Evolutionary conservation across 805 yeast genomes (phyloP).

Genomic region (Hanseniaspora meyeri): DNA sequence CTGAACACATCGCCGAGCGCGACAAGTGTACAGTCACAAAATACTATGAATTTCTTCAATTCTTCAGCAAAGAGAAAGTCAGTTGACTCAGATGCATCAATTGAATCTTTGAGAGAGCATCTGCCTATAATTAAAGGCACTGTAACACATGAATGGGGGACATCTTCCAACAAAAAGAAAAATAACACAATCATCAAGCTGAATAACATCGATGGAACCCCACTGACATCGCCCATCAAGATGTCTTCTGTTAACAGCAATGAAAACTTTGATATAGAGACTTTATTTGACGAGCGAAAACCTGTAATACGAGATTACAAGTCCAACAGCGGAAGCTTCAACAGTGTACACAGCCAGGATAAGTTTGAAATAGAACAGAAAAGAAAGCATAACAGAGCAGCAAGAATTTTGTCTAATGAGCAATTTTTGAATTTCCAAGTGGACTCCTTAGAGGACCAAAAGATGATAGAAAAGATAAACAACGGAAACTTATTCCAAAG

Average conservation of each 20-base stretch:
- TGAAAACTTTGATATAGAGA: not conserved
- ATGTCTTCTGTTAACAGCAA: not conserved
- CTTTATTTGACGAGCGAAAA: not conserved
- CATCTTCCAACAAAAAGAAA: conserved; percentile 1
- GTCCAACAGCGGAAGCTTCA: not conserved
- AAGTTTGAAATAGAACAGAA: not conserved
- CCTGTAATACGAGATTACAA: not conserved
- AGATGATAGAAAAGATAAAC: conserved; percentile 9
- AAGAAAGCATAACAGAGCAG: conserved; percentile 10
- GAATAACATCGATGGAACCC: conserved; percentile 8
- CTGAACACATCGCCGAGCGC: not conserved
- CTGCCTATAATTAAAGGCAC: conserved; percentile 12
- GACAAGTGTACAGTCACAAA: not conserved
- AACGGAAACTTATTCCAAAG: conserved; percentile 4
- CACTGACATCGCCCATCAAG: conserved; percentile 1
- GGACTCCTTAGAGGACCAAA: not conserved
- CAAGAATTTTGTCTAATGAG: conserved; percentile 10
- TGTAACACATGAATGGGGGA: conserved; percentile 13
- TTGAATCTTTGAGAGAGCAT: not conserved
- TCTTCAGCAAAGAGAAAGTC: not conserved
- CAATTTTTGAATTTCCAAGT: conserved; percentile 8
- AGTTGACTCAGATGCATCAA: not conserved
- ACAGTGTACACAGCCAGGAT: not conserved
- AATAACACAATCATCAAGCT: not conserved
- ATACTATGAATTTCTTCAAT: not conserved